These are phyloP conservation scores for Leishmania aethiopica DNA, from an alignment of 208 protist genomes.

Conservation along the genomic window DNA sequence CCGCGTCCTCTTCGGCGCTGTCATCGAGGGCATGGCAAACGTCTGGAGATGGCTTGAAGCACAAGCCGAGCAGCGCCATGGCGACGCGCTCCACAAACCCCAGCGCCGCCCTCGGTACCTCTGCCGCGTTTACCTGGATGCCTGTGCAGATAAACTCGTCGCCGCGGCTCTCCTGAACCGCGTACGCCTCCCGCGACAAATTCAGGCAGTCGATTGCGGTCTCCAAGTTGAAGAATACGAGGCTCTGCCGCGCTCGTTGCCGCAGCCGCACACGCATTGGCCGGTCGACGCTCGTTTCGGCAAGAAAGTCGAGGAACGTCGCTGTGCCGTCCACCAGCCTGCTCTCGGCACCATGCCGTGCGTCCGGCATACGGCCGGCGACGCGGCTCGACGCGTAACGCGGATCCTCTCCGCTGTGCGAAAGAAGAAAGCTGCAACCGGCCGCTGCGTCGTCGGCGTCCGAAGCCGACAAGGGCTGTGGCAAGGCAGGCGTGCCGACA, in stretches of 20 bases:
- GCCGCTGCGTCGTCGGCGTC: neutral
- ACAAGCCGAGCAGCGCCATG: conserved; percentile 19
- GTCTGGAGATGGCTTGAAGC: conserved; percentile 23
- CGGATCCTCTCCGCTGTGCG: neutral
- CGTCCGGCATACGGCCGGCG: conserved; percentile 27
- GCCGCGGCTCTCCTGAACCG: conserved; percentile 39
- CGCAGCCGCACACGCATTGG: conserved; percentile 32
- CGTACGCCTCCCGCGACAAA: conserved; percentile 75
- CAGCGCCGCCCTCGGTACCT: conserved; percentile 29
- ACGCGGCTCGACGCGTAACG: conserved; percentile 7
- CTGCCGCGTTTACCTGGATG: conserved; percentile 30
- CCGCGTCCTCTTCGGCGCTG: conserved; percentile 3
- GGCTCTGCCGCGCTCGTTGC: conserved; percentile 26
- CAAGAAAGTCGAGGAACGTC: conserved; percentile 36
- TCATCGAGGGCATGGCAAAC: neutral
- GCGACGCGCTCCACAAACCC: conserved; percentile 25
- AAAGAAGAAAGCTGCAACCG: neutral
- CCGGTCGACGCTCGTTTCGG: conserved; percentile 30
- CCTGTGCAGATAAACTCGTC: conserved; percentile 35
- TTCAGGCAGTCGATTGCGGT: conserved; percentile 90
- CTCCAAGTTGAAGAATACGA: conserved; percentile 91
- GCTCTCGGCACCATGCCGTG: conserved; percentile 27
- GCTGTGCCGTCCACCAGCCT: conserved; percentile 36
- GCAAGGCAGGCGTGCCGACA: neutral
- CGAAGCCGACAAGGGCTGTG: neutral